Percentiles rank a stretch among this genome's conserved stretches.
These are phyloP conservation scores for Aspergillus sp. DNA, from an alignment of 2,329 filamentous ascomycete genomes.

Conservation along the genomic window DNA sequence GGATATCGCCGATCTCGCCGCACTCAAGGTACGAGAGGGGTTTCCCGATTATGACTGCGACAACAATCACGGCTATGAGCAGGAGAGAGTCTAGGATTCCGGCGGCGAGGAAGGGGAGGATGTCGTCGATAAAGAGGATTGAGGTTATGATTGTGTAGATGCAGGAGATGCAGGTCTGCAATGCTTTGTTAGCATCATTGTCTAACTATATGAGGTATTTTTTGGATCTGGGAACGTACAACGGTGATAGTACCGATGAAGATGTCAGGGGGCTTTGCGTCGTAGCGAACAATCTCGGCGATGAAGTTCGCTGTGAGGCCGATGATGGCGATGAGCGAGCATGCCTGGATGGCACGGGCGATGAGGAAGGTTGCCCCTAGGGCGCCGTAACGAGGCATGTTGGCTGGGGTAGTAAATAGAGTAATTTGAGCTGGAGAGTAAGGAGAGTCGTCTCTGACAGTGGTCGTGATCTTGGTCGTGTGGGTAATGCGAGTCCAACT, in stretches of 20 bases:
- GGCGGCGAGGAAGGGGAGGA: conserved; percentile 72
- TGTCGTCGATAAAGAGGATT: conserved; percentile 76
- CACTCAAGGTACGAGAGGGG: conserved; percentile 79
- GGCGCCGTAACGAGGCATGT: conserved; percentile 58
- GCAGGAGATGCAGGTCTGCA: conserved; percentile 71
- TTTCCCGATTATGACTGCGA: conserved; percentile 74
- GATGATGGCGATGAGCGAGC: conserved; percentile 73
- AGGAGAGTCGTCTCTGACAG: neutral
- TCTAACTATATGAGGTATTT: conserved; percentile 1
- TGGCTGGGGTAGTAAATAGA: conserved; percentile 4
- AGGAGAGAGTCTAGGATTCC: conserved; percentile 66
- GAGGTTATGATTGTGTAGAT: conserved; percentile 78
- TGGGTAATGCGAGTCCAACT: neutral
- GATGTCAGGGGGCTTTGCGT: conserved; percentile 67
- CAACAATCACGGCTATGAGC: conserved; percentile 74
- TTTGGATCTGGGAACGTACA: conserved; percentile 55
- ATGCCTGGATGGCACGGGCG: conserved; percentile 68
- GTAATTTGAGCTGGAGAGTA: neutral
- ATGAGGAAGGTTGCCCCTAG: conserved; percentile 76
- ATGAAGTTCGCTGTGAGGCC: conserved; percentile 83
- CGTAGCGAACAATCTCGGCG: conserved; percentile 66
- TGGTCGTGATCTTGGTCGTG: neutral
- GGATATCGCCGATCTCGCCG: conserved; percentile 51
- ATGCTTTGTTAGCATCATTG: conserved; percentile 11
- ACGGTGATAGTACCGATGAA: conserved; percentile 77